These are phyloP conservation scores for Alternaria rosae DNA, from an alignment of 2,329 filamentous ascomycete genomes.

Conservation along the genomic window DNA sequence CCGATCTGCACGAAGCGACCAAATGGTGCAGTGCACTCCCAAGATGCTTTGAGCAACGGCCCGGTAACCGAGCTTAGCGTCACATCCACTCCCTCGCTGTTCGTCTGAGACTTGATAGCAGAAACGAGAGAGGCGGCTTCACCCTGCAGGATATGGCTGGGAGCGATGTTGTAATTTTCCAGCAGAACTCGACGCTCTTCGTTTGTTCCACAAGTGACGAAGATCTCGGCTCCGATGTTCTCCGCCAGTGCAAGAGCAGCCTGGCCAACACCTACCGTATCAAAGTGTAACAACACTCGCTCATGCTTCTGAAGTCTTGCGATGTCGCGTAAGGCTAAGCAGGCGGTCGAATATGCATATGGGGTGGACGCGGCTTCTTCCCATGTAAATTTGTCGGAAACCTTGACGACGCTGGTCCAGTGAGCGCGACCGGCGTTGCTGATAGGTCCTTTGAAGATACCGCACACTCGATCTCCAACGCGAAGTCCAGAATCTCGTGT, in stretches of 20 bases:
- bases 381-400: neutral
- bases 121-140: neutral
- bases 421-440: neutral
- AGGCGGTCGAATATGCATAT: neutral
- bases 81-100: slow-evolving; percentile 3
- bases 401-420: neutral
- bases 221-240: neutral
- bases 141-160: neutral
- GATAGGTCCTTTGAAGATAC: neutral
- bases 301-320: slow-evolving; percentile 1
- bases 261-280: neutral
- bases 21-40: slow-evolving; percentile 4
- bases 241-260: slow-evolving; percentile 2
- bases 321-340: neutral
- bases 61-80: neutral
- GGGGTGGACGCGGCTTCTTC: neutral
- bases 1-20: slow-evolving; percentile 3
- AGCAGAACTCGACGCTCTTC: neutral
- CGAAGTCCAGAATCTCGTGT: neutral
- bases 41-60: neutral
- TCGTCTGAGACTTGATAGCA: neutral
- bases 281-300: neutral
- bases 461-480: slow-evolving; percentile 6
- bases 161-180: neutral
- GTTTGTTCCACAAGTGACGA: neutral